phyloP scores from a whole-genome alignment of 164 flowering plant species.

The Piper betle region DNA sequence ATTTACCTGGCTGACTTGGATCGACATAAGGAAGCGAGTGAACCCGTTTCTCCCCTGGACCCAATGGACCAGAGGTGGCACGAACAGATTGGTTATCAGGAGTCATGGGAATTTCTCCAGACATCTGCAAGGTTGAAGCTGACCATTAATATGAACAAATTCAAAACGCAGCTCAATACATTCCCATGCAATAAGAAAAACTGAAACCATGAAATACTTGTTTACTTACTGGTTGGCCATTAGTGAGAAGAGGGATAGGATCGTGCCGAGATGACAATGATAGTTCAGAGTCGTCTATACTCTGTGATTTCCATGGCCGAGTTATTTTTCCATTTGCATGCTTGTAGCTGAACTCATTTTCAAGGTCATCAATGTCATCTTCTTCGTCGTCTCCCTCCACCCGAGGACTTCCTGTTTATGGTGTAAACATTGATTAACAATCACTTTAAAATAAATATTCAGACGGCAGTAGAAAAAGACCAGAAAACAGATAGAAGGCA shows the following conservation, averaged over 20 bases:
- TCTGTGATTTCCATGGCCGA: conserved; percentile 33
- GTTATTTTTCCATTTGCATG: conserved; percentile 39
- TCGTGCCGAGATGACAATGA: conserved; percentile 82
- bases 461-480: background rate
- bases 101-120: conserved; percentile 87
- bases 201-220: background rate
- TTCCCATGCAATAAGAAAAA: background rate
- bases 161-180: background rate
- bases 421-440: background rate
- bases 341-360: conserved; percentile 68
- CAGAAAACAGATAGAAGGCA: conserved; percentile 16
- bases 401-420: conserved; percentile 70
- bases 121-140: conserved; percentile 34
- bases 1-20: conserved; percentile 88
- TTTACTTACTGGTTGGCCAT: conserved; percentile 59
- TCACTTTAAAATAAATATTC: background rate
- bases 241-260: conserved; percentile 83
- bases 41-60: conserved; percentile 64
- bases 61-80: conserved; percentile 88
- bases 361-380: conserved; percentile 88
- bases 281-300: conserved; percentile 47
- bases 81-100: conserved; percentile 79
- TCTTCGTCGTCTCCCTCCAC: conserved; percentile 99
- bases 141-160: background rate
- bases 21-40: conserved; percentile 73